phyloP scores from a whole-genome alignment of 1,284 basidiomycete species.

The Naganishia cerealis region DNA sequence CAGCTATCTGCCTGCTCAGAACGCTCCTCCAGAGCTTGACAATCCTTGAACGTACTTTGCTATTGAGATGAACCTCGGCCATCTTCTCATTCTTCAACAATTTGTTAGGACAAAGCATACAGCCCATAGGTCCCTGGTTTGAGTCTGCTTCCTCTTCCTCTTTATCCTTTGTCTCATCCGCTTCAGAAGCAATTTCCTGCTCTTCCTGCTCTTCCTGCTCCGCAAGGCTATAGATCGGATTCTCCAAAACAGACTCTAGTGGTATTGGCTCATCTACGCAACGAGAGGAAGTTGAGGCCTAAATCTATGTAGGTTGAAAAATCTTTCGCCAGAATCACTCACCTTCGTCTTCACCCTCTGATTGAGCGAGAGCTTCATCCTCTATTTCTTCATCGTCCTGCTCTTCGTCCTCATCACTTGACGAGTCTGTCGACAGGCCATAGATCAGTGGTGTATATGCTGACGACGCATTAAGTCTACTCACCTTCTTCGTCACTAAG shows the following conservation, averaged over 20 bases:
- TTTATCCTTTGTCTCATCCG: not conserved
- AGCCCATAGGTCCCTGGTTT: constrained; percentile 53
- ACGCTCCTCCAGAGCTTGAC: not conserved
- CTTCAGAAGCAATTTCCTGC: constrained; percentile 46
- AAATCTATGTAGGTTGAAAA: too few relatives aligned
- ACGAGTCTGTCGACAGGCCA: constrained; percentile 3
- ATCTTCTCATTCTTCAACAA: constrained; percentile 66
- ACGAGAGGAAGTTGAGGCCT: not conserved
- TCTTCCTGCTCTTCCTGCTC: constrained; percentile 41
- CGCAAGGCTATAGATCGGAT: constrained; percentile 25
- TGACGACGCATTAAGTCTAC: not conserved
- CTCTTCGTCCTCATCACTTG: constrained; percentile 15
- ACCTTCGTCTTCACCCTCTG: constrained; percentile 15
- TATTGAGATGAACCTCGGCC: constrained; percentile 64
- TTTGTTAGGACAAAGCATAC: constrained; percentile 74
- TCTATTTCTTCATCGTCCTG: constrained; percentile 2
- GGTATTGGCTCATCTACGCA: constrained; percentile 23
- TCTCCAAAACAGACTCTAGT: constrained; percentile 26
- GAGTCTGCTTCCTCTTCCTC: constrained; percentile 41
- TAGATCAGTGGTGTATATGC: not conserved
- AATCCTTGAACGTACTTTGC: constrained; percentile 61
- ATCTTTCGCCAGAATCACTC: not conserved
- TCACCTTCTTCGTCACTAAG: constrained; percentile 30
- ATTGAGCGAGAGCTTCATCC: not conserved
- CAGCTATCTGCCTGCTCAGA: not conserved